These are phyloP conservation scores for Endoconidiophora polonica DNA, from an alignment of 2,329 filamentous ascomycete genomes.

Conservation along the genomic window DNA sequence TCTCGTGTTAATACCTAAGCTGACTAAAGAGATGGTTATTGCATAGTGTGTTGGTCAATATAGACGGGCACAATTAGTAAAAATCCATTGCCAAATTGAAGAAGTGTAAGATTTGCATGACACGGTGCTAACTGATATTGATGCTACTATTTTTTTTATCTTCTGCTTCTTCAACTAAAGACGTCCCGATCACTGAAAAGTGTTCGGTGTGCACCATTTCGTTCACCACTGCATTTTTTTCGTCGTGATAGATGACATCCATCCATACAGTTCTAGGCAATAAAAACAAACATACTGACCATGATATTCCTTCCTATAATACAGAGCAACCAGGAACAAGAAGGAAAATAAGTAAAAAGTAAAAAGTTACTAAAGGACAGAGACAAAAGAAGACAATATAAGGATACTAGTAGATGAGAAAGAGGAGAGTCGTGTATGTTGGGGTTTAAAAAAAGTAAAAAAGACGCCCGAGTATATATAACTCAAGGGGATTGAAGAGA, in stretches of 20 bases:
- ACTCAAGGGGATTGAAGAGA: background rate
- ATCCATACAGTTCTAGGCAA: background rate
- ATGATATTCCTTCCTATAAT: slow-evolving; percentile 11
- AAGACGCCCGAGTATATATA: background rate
- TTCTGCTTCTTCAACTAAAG: background rate
- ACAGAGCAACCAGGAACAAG: slow-evolving; percentile 1
- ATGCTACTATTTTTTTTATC: background rate
- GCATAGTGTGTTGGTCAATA: too few relatives aligned
- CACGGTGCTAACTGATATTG: background rate
- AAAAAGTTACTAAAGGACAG: background rate
- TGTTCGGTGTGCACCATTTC: background rate
- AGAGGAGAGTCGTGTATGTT: background rate
- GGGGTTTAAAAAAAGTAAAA: background rate
- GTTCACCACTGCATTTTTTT: background rate
- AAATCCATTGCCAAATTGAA: too few relatives aligned
- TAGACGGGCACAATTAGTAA: too few relatives aligned
- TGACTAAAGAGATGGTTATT: too few relatives aligned
- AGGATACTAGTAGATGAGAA: background rate
- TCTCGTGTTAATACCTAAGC: too few relatives aligned
- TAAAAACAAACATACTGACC: slow-evolving; percentile 4
- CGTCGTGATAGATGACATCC: background rate
- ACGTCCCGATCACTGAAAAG: background rate
- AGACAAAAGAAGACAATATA: background rate
- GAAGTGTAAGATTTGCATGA: background rate
- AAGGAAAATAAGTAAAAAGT: background rate